Evolutionary conservation across 305 asterid species (phyloP).

Genomic region (Nicotiana rustica): DNA sequence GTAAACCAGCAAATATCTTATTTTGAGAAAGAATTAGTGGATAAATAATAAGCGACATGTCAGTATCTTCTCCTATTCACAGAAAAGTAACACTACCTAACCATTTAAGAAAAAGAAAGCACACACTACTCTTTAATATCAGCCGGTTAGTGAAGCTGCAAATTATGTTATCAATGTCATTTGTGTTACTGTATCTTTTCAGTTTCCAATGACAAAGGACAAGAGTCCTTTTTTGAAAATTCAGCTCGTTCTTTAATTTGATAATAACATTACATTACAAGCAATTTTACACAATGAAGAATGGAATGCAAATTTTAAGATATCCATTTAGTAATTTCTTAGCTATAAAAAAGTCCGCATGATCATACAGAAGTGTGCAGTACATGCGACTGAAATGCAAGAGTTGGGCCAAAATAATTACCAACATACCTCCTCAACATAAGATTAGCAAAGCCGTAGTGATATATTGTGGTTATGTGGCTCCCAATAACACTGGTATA

Average conservation of each 20-base stretch:
- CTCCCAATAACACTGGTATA: slow-evolving; percentile 90
- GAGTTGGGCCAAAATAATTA: neutral
- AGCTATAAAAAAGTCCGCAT: neutral
- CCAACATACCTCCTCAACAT: slow-evolving; percentile 81
- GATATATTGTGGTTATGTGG: slow-evolving; percentile 88
- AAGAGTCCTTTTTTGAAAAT: neutral
- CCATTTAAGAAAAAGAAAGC: neutral
- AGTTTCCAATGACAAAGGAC: neutral
- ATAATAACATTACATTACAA: neutral
- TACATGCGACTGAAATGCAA: neutral
- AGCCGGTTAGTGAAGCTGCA: neutral
- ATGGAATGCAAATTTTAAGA: slow-evolving; percentile 17
- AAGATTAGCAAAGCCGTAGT: slow-evolving; percentile 95
- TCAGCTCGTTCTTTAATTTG: neutral
- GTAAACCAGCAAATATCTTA: slow-evolving; percentile 9
- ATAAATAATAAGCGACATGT: neutral
- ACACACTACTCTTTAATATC: neutral
- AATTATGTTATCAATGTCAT: neutral
- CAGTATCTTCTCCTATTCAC: neutral
- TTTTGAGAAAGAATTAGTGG: neutral
- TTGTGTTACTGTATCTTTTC: neutral
- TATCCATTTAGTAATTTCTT: neutral
- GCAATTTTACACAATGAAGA: neutral
- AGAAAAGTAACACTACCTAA: slow-evolving; percentile 3
- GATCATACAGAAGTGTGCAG: neutral